Percentiles rank a stretch among this genome's conserved stretches.
Conservation (phyloP, 306 rosid species). For the Alnus glutinosa region DNA sequence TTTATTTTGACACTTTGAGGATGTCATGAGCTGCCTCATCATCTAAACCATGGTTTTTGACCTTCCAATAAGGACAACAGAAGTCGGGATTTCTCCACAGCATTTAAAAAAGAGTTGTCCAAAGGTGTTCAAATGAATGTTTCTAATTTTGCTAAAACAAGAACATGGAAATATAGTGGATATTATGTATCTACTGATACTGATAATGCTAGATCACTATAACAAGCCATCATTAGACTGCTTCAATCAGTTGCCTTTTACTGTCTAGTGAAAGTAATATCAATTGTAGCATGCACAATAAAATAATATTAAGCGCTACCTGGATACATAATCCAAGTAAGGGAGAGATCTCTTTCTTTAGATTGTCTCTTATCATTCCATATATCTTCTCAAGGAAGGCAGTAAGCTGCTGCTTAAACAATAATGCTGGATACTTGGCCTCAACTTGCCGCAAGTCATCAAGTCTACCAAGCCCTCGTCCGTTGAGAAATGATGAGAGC, state of each 20-base stretch:
- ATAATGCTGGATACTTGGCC: slow-evolving; percentile 96
- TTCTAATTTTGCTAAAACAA: slow-evolving; percentile 3
- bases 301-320: slow-evolving; percentile 46
- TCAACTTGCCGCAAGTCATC: slow-evolving; percentile 98
- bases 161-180: slow-evolving; percentile 5
- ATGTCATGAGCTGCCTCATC: background rate
- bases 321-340: slow-evolving; percentile 94
- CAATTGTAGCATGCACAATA: background rate
- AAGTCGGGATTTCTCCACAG: no score
- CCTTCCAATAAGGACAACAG: background rate
- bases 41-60: background rate
- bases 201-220: background rate
- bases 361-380: slow-evolving; percentile 96
- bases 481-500: slow-evolving; percentile 84
- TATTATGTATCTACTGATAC: background rate
- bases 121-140: background rate
- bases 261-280: slow-evolving; percentile 2
- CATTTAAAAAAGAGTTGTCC: background rate
- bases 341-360: slow-evolving; percentile 98
- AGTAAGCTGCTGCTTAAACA: slow-evolving; percentile 99
- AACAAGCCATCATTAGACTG: slow-evolving; percentile 3
- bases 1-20: background rate
- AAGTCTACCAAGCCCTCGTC: slow-evolving; percentile 83
- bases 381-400: slow-evolving; percentile 98
- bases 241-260: slow-evolving; percentile 5